A percentile compares a stretch with the other conserved stretches of the same genome.
Evolutionary conservation across 1,284 basidiomycete species (phyloP).

Genomic region (Trichosporon sp.): DNA sequence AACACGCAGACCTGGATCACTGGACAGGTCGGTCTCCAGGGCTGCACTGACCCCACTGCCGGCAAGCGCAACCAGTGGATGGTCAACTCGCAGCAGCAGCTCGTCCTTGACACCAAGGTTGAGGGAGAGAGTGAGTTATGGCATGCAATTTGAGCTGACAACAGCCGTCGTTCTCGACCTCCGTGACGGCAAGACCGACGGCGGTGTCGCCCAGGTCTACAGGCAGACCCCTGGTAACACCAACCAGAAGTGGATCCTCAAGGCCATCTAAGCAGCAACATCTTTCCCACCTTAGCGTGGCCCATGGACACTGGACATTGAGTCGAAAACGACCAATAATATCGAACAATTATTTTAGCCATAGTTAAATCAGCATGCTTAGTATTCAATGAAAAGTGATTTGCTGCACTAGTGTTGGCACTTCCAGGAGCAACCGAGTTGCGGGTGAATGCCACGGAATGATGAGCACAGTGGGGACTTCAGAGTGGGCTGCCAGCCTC

Average conservation of each 20-base stretch:
- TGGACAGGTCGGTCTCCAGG: constrained; percentile 11
- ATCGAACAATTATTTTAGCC: not conserved
- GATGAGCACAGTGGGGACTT: too few species aligned
- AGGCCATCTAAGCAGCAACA: not conserved
- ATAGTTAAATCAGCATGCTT: not conserved
- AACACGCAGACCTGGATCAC: constrained; percentile 16
- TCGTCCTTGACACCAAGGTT: not conserved
- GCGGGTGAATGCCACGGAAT: too few species aligned
- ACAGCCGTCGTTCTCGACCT: constrained; percentile 12
- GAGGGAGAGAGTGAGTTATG: not conserved
- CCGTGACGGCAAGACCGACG: constrained; percentile 6
- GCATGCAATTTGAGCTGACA: not conserved
- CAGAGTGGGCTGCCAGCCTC: too few species aligned
- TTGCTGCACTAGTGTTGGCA: not conserved
- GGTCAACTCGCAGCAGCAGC: constrained; percentile 1
- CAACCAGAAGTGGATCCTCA: constrained; percentile 15
- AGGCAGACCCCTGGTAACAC: not conserved
- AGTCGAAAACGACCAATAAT: not conserved
- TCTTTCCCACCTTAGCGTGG: not conserved
- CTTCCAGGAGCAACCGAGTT: too few species aligned
- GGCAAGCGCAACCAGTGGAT: constrained; percentile 6
- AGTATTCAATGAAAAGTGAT: not conserved
- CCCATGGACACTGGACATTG: not conserved
- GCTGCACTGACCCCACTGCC: constrained; percentile 6
- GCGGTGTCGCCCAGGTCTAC: not conserved